Conservation (phyloP, 352 stramenopile species). For the Globisporangium heterothallicum region DNA sequence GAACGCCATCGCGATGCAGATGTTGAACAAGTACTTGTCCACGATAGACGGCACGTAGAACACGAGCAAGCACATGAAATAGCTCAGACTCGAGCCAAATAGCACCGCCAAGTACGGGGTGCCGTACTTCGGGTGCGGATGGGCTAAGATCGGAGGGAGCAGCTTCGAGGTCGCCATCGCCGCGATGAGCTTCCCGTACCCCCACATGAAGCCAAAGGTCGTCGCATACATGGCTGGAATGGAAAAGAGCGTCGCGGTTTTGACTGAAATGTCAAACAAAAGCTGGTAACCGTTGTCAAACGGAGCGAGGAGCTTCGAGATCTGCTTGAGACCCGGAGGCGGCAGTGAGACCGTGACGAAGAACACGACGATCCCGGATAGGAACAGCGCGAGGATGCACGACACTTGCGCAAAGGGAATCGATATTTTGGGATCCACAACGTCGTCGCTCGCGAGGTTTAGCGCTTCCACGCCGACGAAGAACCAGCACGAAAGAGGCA, state of each 20-base stretch:
- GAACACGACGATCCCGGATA: constrained; percentile 15
- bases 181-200: constrained; percentile 29
- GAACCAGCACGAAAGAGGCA: constrained; percentile 31
- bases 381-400: constrained; percentile 21
- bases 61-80: constrained; percentile 20
- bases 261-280: constrained; percentile 20
- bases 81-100: constrained; percentile 19
- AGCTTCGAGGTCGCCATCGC: constrained; percentile 29
- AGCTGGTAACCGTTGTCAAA: constrained; percentile 25
- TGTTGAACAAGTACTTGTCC: constrained; percentile 27
- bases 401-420: constrained; percentile 21
- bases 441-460: constrained; percentile 18
- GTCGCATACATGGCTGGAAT: constrained; percentile 29
- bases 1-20: constrained; percentile 26
- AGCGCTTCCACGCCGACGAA: constrained; percentile 27
- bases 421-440: constrained; percentile 13
- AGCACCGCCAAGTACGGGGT: constrained; percentile 19
- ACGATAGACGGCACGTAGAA: constrained; percentile 13
- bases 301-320: constrained; percentile 22
- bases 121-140: constrained; percentile 7
- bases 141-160: constrained; percentile 17
- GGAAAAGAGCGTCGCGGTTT: constrained; percentile 26
- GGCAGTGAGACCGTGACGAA: constrained; percentile 21
- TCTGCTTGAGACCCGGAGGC: constrained; percentile 15
- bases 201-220: constrained; percentile 32